Evolutionary conservation across 192 early-diverging fungal genomes (phyloP).

Genomic region (Coemansia sp.): DNA sequence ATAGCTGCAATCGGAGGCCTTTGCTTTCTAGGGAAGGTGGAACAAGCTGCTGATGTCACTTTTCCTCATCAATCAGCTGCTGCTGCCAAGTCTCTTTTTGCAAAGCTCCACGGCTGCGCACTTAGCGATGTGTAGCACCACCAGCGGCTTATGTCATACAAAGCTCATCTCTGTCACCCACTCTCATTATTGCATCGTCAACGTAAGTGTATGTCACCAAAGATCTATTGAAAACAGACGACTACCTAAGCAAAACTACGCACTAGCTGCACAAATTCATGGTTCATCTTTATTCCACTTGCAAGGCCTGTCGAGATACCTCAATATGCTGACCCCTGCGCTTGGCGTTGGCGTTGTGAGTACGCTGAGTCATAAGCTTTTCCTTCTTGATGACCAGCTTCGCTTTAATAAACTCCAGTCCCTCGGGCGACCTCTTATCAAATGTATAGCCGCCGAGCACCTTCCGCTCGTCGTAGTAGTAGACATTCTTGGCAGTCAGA

Average conservation of each 20-base stretch:
- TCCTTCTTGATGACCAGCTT: neutral
- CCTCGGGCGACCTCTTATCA: slow-evolving; percentile 1
- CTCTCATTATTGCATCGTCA: neutral
- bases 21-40: neutral
- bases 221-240: neutral
- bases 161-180: neutral
- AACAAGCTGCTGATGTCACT: neutral
- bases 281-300: neutral
- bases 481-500: neutral
- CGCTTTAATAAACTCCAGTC: neutral
- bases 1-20: neutral
- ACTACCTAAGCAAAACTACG: neutral
- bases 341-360: neutral
- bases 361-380: neutral
- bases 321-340: neutral
- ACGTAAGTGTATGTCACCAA: neutral
- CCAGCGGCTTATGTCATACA: neutral
- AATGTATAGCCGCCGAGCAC: neutral
- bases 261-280: neutral
- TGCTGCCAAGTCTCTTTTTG: neutral
- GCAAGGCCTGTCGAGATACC: neutral
- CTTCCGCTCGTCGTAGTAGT: neutral
- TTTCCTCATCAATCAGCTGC: neutral
- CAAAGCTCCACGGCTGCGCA: neutral
- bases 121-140: neutral